Evolutionary conservation across 2,329 filamentous ascomycete genomes (phyloP).

Genomic region (Pseudonectria foliicola): DNA sequence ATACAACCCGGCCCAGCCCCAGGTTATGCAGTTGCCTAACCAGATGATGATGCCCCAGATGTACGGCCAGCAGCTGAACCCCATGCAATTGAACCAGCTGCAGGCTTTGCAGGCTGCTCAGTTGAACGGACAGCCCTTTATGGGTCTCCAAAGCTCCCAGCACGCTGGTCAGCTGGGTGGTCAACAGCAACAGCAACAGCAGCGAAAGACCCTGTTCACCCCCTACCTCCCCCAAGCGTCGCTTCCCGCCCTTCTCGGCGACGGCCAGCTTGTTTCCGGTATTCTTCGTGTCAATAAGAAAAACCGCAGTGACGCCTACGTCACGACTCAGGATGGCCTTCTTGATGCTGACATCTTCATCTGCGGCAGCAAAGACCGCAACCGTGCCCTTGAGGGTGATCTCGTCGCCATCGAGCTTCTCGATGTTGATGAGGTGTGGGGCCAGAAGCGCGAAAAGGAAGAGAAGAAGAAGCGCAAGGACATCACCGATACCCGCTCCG

Average conservation of each 20-base stretch:
- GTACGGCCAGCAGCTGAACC: conserved; percentile 83
- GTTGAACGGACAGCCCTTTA: conserved; percentile 68
- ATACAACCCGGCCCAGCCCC: conserved; percentile 72
- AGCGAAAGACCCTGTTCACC: conserved; percentile 97
- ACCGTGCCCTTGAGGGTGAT: conserved; percentile 92
- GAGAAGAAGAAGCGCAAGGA: conserved; percentile 99
- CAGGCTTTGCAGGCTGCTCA: conserved; percentile 88
- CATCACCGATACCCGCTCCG: conserved; percentile 81
- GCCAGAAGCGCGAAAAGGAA: conserved; percentile 97
- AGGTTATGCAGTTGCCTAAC: conserved; percentile 77
- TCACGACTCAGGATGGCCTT: conserved; percentile 79
- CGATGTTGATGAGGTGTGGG: conserved; percentile 97
- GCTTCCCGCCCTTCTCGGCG: conserved; percentile 79
- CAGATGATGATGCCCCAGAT: conserved; percentile 83
- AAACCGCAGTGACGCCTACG: conserved; percentile 97
- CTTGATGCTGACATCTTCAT: conserved; percentile 99
- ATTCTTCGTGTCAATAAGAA: conserved; percentile 99
- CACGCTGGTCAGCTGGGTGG: conserved; percentile 60
- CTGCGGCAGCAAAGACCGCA: conserved; percentile 97
- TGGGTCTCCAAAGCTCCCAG: conserved; percentile 62
- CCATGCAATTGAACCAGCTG: conserved; percentile 80
- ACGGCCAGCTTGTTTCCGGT: conserved; percentile 92
- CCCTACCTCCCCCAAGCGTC: conserved; percentile 94
- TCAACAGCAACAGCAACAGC: conserved; percentile 74
- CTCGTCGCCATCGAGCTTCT: conserved; percentile 92